phyloP scores from a whole-genome alignment of 768 basidiomycete species.

The Collybia mongolica region DNA sequence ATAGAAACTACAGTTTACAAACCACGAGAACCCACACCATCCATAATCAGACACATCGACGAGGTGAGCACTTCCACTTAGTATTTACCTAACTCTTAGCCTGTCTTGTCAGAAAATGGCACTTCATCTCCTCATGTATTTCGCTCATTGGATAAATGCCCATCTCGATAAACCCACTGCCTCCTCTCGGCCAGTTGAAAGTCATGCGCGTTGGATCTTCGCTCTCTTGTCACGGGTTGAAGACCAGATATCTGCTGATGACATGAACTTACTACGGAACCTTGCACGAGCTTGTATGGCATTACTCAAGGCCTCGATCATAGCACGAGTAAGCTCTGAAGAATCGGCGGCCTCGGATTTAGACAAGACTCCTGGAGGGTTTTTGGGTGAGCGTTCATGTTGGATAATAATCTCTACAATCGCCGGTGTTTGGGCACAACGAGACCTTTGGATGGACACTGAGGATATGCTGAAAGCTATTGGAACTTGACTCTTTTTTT shows the following conservation, averaged over 20 bases:
- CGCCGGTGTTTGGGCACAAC: slow-evolving; percentile 72
- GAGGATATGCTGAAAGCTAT: slow-evolving; percentile 43
- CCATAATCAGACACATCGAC: slow-evolving; percentile 57
- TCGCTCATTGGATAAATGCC: slow-evolving; percentile 75
- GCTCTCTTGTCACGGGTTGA: slow-evolving; percentile 69
- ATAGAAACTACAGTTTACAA: slow-evolving; percentile 14
- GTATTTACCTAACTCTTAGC: slow-evolving; percentile 8
- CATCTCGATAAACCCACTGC: slow-evolving; percentile 47
- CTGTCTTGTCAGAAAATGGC: slow-evolving; percentile 52
- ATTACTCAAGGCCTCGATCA: slow-evolving; percentile 39
- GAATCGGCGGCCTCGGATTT: slow-evolving; percentile 1
- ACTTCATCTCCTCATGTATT: slow-evolving; percentile 81
- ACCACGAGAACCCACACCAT: slow-evolving; percentile 59
- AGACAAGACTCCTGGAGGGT: slow-evolving; percentile 7
- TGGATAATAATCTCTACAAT: slow-evolving; percentile 75
- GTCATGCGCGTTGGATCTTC: slow-evolving; percentile 80
- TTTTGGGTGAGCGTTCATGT: slow-evolving; percentile 48
- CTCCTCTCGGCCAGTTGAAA: slow-evolving; percentile 40
- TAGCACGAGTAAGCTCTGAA: slow-evolving; percentile 12
- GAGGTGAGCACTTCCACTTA: slow-evolving; percentile 47
- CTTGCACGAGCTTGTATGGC: slow-evolving; percentile 70
- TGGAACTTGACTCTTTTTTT: neutral
- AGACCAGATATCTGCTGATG: slow-evolving; percentile 68
- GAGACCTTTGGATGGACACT: slow-evolving; percentile 79
- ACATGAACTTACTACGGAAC: slow-evolving; percentile 72